Base-by-base conservation (phyloP, 1,284 basidiomycete genomes). In the Paramarasmius palmivorus region DNA sequence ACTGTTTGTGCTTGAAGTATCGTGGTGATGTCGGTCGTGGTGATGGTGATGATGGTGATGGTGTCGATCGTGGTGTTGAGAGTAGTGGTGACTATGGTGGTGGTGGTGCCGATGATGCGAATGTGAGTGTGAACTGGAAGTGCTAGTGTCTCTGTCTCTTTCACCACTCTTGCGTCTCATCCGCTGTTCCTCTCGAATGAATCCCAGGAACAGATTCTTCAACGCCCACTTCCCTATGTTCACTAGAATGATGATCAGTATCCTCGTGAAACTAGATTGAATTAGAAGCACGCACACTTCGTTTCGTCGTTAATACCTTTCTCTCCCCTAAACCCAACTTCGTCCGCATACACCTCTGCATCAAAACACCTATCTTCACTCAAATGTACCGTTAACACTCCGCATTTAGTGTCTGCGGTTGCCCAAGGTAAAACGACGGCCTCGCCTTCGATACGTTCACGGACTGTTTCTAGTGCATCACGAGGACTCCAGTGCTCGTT, bases 331-430 rank as follows among this genome's bases (percentile, higher is more conserved):
- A 83, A 85, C 22, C 85, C 91, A 51, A 86, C 84, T 70, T 99
- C 96, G 67, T 98, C 95, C 3, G 90, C 86, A 66, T 97, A 98
- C 3, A 96, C 86, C 72, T 99, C 97, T 9, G 93, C 92, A 57
- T 98, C 95, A 68, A 98, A 98, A 60, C 89, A 93, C 45, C 67
- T 74, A 61, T 97, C 44, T 15, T 29, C 93, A 53, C 85, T 91
- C 39, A 99, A 66, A 72, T 98, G 93, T 3, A 99, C 85, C 0
- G 88, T 89, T 56, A 99, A 76, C 32, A 92, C 83, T 2, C 96
- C 96, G 17, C 88, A 87, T 69, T 92, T 90, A 4, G 94, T 96
- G 68, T 98, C 96, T 22, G 92, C 87, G 17, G 81, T 83, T 49
- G 90, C 90, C 97, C 97, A 99, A 4, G 86, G 76, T 17, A 86